Percentiles rank a stretch among this genome's conserved stretches.
These are phyloP conservation scores for Ceriops decandra DNA, from an alignment of 345 rosid genomes.

Conservation along the genomic window DNA sequence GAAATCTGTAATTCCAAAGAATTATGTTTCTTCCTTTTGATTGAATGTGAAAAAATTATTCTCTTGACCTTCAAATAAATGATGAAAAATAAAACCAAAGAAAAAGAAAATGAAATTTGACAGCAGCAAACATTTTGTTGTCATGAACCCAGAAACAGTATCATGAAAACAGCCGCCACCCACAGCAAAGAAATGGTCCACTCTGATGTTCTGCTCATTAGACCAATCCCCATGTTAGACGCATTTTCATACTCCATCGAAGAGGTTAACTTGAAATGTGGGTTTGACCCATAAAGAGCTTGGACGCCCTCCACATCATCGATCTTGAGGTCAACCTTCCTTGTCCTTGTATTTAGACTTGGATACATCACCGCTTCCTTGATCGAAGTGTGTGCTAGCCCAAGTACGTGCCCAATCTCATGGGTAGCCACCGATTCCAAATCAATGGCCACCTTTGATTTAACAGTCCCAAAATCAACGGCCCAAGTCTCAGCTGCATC, in stretches of 20 bases:
- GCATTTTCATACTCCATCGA: constrained; percentile 55
- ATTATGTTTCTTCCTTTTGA: background rate
- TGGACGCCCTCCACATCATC: constrained; percentile 87
- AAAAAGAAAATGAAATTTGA: background rate
- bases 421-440: constrained; percentile 95
- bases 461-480: constrained; percentile 43
- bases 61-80: background rate
- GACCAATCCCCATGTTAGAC: constrained; percentile 28
- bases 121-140: background rate
- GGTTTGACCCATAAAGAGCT: constrained; percentile 72
- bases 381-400: constrained; percentile 71
- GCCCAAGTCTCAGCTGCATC: constrained; percentile 84
- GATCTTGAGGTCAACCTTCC: constrained; percentile 57
- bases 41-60: background rate
- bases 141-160: constrained; percentile 12
- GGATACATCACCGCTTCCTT: constrained; percentile 95
- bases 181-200: constrained; percentile 29
- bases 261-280: constrained; percentile 58
- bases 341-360: constrained; percentile 58
- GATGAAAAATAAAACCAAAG: background rate
- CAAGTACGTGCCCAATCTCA: constrained; percentile 88
- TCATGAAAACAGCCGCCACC: constrained; percentile 27
- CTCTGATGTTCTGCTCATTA: constrained; percentile 15
- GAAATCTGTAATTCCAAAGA: background rate
- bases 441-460: constrained; percentile 63